phyloP scores from a whole-genome alignment of 208 protist species.

The Trypanosoma scelopori region DNA sequence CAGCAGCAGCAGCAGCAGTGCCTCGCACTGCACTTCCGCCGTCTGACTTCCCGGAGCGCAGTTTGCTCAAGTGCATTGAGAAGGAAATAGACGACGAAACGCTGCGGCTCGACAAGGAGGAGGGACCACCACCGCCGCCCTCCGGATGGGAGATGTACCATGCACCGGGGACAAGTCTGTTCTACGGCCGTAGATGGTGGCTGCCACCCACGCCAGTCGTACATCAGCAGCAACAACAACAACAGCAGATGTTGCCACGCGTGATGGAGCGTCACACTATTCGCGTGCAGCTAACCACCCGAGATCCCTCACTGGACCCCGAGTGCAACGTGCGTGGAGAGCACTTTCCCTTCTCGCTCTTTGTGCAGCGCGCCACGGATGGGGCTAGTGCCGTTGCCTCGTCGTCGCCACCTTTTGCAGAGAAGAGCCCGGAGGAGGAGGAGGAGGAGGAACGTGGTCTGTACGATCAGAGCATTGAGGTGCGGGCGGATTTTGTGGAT shows the following conservation, averaged over 20 bases:
- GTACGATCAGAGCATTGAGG: conserved; percentile 73
- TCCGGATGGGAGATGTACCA: conserved; percentile 78
- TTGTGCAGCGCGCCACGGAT: conserved; percentile 42
- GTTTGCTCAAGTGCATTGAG: conserved; percentile 80
- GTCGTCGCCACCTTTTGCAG: not conserved
- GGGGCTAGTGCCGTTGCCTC: not conserved
- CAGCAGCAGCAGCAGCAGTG: conserved; percentile 26
- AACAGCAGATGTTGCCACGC: conserved; percentile 6
- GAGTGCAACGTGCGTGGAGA: conserved; percentile 85
- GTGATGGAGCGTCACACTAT: conserved; percentile 65
- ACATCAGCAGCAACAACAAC: not conserved
- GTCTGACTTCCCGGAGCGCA: conserved; percentile 53
- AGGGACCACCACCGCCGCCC: conserved; percentile 58
- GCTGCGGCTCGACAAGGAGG: conserved; percentile 76
- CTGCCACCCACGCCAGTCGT: conserved; percentile 31
- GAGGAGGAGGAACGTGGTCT: conserved; percentile 40
- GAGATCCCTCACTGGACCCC: conserved; percentile 81
- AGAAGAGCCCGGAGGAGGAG: conserved; percentile 5
- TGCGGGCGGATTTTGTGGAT: conserved; percentile 76
- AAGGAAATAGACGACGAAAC: conserved; percentile 88
- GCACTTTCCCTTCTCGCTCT: conserved; percentile 87
- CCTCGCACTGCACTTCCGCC: conserved; percentile 50
- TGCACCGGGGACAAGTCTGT: conserved; percentile 57
- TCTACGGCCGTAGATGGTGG: conserved; percentile 77
- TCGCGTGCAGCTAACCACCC: conserved; percentile 72